Percentiles rank a stretch among this genome's conserved stretches.
Evolutionary conservation across 2,329 filamentous ascomycete genomes (phyloP).

Genomic region (Gnomoniopsis smithogilvyi): DNA sequence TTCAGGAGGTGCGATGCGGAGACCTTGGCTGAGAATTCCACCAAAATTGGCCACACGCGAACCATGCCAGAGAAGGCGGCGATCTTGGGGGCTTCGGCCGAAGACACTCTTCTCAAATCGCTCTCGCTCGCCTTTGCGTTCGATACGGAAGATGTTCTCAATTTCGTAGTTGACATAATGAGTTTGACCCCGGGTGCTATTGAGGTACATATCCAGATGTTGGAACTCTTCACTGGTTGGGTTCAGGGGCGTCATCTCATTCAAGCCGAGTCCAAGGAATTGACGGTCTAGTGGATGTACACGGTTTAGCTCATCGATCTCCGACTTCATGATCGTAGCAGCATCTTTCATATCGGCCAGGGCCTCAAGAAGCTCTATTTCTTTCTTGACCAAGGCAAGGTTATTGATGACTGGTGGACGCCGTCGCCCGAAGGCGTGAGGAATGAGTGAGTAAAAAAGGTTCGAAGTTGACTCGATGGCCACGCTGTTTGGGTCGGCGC

Average conservation of each 20-base stretch:
- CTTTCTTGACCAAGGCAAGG: conserved; percentile 60
- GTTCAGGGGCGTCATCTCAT: conserved; percentile 73
- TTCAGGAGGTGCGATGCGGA: conserved; percentile 85
- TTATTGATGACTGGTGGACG: conserved; percentile 66
- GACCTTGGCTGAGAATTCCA: conserved; percentile 81
- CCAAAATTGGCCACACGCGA: conserved; percentile 81
- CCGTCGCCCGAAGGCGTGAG: conserved; percentile 74
- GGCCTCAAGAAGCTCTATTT: conserved; percentile 77
- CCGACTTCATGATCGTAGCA: conserved; percentile 70
- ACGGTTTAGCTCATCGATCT: conserved; percentile 45
- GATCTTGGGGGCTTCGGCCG: conserved; percentile 52
- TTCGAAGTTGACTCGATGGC: conserved; percentile 63
- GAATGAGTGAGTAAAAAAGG: conserved; percentile 76
- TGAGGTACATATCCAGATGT: conserved; percentile 64
- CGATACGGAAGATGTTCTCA: conserved; percentile 77
- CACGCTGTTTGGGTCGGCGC: conserved; percentile 43
- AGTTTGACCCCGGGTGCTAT: conserved; percentile 62
- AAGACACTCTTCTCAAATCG: conserved; percentile 61
- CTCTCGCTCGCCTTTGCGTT: conserved; percentile 67
- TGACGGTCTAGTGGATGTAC: conserved; percentile 69
- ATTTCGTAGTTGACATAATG: conserved; percentile 61
- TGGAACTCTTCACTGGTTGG: conserved; percentile 58
- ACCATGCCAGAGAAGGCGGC: conserved; percentile 83
- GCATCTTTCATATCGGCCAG: conserved; percentile 84
- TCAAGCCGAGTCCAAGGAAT: conserved; percentile 66